Percentiles rank a stretch among this genome's conserved stretches.
These are phyloP conservation scores for Sporothrix inflata DNA, from an alignment of 2,329 filamentous ascomycete genomes.

Conservation along the genomic window DNA sequence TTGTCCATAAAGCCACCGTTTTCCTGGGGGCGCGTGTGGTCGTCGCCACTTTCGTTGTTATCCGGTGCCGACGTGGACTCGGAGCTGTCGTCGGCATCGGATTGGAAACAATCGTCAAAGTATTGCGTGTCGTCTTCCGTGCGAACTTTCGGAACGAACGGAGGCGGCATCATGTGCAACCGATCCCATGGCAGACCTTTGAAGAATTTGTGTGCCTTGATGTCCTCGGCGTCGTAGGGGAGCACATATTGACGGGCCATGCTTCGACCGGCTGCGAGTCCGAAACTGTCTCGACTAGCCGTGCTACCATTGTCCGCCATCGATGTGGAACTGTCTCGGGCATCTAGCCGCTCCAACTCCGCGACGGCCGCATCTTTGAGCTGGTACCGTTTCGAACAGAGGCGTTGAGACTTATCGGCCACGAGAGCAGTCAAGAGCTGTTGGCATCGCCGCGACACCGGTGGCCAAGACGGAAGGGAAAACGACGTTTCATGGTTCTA, in stretches of 20 bases:
- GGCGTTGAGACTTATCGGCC: constrained; percentile 71
- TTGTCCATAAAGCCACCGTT: neutral
- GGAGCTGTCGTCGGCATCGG: constrained; percentile 47
- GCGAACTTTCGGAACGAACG: constrained; percentile 76
- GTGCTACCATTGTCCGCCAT: neutral
- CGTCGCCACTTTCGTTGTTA: neutral
- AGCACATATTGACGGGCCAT: constrained; percentile 68
- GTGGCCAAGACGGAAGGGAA: constrained; percentile 67
- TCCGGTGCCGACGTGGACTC: neutral
- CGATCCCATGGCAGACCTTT: constrained; percentile 75
- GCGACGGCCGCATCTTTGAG: constrained; percentile 58
- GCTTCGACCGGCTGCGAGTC: constrained; percentile 36
- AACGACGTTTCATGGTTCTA: constrained; percentile 73
- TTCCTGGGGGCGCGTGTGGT: neutral
- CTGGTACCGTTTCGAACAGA: constrained; percentile 76
- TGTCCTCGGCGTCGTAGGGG: constrained; percentile 81
- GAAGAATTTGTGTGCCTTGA: constrained; percentile 90
- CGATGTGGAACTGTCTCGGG: neutral
- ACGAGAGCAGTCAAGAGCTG: constrained; percentile 76
- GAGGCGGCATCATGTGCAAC: constrained; percentile 71
- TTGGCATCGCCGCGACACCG: constrained; percentile 71
- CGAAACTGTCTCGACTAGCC: neutral
- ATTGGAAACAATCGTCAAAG: constrained; percentile 79
- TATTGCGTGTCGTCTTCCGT: constrained; percentile 78
- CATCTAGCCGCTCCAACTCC: constrained; percentile 23